Base-by-base conservation (phyloP, 805 yeast genomes). In the Tetrapisispora phaffii region DNA sequence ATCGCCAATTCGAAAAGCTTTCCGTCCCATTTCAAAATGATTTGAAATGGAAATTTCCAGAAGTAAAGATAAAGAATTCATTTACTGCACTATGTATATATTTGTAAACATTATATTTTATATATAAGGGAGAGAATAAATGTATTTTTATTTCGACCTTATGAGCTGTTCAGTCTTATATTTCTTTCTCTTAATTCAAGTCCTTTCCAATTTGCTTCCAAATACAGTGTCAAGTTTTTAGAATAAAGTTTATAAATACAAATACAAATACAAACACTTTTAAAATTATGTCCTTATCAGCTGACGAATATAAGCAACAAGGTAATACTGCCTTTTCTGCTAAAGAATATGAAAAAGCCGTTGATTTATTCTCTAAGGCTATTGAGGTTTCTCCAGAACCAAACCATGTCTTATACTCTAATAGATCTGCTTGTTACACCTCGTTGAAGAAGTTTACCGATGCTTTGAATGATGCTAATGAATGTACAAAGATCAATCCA, bases 321-420 rank as follows among this genome's bases (percentile, higher is more conserved):
- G 98, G 98, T 56, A 93, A 93, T 70, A 83, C 87, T 51, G 93
- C 87, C 37, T 93, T 93, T 62, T 79, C 87, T 21, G 85, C 88
- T 44, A 90, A 93, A 67, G 86, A 90, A 45, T 93, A 77, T 63
- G 69, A 71, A 20, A 74, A 78, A 53, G 97, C 98, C 35, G 77
- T 83, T 47, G 95, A 83, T 31, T 66, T 71, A 44, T 93, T 93
- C 69, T 69, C 90, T 17, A 75, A 85, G 63, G 98, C 97, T 29
- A 93, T 90, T 58, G 94, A 79, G 38, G 86, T 77, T 13, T 80
- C 96, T 0, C 72, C 80, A 38, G 51, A 73, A 6, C 95, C 97
- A 50, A 93, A 90, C 66, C 97, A 90, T 62, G 97, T 93, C 16
- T 73, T 93, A 44, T 89, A 72, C 64, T 88, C 97, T 42, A 93